These are phyloP conservation scores for Pleurotus sapidus DNA, from an alignment of 768 basidiomycete species.

Conservation along the genomic window DNA sequence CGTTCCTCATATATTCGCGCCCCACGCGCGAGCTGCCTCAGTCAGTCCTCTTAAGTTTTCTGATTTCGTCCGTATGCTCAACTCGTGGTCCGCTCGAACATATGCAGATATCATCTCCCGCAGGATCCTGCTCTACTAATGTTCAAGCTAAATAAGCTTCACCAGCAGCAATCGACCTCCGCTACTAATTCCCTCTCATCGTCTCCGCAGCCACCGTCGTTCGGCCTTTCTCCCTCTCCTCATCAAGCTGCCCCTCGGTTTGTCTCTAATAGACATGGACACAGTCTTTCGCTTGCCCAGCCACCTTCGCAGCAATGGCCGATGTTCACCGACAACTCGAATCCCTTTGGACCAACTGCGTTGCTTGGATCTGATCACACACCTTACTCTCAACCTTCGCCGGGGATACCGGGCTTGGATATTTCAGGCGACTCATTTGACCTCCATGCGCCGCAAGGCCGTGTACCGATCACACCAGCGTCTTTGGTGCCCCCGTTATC, in stretches of 20 bases:
- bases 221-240: conserved; percentile 52
- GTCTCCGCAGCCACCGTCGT: conserved; percentile 59
- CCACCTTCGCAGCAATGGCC: conserved; percentile 43
- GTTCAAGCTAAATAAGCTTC: conserved; percentile 83
- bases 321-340: conserved; percentile 39
- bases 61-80: conserved; percentile 12
- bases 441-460: conserved; percentile 56
- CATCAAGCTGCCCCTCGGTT: conserved; percentile 31
- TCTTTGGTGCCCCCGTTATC: conserved; percentile 29
- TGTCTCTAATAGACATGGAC: conserved; percentile 58
- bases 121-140: conserved; percentile 80
- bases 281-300: conserved; percentile 72
- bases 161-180: conserved; percentile 61
- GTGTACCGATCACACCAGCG: conserved; percentile 41
- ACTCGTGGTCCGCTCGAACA: conserved; percentile 18
- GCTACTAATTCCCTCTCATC: conserved; percentile 51
- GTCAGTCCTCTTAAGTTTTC: conserved; percentile 42
- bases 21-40: conserved; percentile 81
- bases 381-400: conserved; percentile 10
- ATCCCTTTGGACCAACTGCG: conserved; percentile 65
- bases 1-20: conserved; percentile 62
- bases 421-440: conserved; percentile 11
- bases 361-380: conserved; percentile 50
- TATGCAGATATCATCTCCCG: conserved; percentile 82
- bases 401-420: conserved; percentile 15